Conservation (phyloP, 2,329 filamentous ascomycete genomes). For the Graphilbum sp. region DNA sequence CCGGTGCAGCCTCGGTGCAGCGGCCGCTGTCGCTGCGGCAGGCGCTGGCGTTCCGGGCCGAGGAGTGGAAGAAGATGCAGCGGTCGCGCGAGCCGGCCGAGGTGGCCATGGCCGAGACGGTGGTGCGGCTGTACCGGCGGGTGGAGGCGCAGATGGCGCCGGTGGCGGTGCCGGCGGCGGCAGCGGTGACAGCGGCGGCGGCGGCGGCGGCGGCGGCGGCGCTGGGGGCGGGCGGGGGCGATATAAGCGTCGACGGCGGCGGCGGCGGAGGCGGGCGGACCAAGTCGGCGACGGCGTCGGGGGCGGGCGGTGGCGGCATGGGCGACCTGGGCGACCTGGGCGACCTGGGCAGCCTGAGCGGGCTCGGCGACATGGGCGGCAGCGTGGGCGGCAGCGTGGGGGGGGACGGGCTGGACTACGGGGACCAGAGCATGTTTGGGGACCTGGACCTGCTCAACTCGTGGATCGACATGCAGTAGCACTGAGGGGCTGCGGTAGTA, state of each 20-base stretch:
- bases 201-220: not conserved
- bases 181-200: not conserved
- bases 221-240: constrained; percentile 5
- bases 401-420: constrained; percentile 4
- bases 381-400: not conserved
- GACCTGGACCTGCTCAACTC: constrained; percentile 11
- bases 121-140: constrained; percentile 44
- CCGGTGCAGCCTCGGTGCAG: constrained; percentile 22
- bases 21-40: constrained; percentile 40
- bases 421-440: constrained; percentile 11
- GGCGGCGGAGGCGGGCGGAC: not conserved
- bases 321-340: constrained; percentile 7
- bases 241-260: not conserved
- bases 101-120: constrained; percentile 38
- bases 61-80: constrained; percentile 39
- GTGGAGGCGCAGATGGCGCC: constrained; percentile 48
- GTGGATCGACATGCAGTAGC: constrained; percentile 10
- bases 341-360: constrained; percentile 3
- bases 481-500: not conserved
- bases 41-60: constrained; percentile 39
- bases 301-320: not conserved
- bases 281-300: not conserved
- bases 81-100: constrained; percentile 26
- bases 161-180: constrained; percentile 2
- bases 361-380: constrained; percentile 3